Base-by-base conservation (phyloP, 2,329 filamentous ascomycete species). In the Tolypocladium ovalisporum region DNA sequence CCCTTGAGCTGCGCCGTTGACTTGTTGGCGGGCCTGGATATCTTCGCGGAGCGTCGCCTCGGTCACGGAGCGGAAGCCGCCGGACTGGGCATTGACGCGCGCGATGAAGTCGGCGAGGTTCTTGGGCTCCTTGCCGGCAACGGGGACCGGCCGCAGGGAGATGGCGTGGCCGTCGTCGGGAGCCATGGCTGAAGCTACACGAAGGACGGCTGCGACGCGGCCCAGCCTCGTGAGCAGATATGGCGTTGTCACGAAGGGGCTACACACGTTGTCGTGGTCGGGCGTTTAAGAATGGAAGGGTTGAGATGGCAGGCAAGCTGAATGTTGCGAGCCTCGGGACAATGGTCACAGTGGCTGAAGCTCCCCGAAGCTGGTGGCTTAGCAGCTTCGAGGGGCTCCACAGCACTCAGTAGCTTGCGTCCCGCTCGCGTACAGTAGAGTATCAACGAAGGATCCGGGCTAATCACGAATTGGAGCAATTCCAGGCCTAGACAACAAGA, bases 21-120 rank as follows among this genome's bases (percentile, higher is more conserved):
- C 73, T n/a, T 72, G 70, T 36, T 71, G 68, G 22, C 67, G 62
- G 60, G 68, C 59, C 61, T 75, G 76, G 55, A 94, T 85, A 65
- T 94, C 86, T 39, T 86, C 81, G 54, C 80, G 80, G 40, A 97
- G 75, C 49, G 84, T 80, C 54, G 84, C 80, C 70, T 96, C 89
- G 54, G 85, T 89, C 62, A 97, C 79, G 64, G 86, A 79, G 59
- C 90, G 86, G 68, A 97, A 95, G 29, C 90, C 89, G 17, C 89
- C 90, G 0, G 72, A 65, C 59, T 88, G 86, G 66, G 95, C 86
- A 63, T 91, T 88, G 66, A 96, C 87, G 63, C 92, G 90, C 58
- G 81, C 76, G 63, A 97, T 90, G 63, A 93, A 87, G 52, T 87
- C 81, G 57, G 82, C 78, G n/a, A 97, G 77, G 52, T 79, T 81